Evolutionary conservation across 495 filamentous ascomycete genomes (phyloP), one percentile per base, ranked within the genome.

Genomic region (Penicillium coffeae): DNA sequence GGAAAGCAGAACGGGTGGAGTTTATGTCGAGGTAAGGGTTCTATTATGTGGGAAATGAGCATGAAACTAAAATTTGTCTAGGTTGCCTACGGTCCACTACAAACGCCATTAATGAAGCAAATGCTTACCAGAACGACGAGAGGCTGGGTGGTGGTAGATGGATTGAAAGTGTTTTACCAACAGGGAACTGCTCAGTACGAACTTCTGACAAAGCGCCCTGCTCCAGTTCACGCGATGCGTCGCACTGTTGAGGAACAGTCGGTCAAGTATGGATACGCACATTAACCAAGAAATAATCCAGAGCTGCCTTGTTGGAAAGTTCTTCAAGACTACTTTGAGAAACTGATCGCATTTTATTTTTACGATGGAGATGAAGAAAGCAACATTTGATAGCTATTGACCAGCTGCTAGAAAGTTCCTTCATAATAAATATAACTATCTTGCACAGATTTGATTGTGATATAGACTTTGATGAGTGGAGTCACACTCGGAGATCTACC

Each of bases 131-230:
- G 71, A 15, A 25, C 42, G 32, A 43, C 49, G 3, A 52, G 52
- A 36, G 77, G 79, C 0, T 90, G 84, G 84, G 76, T 85, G 3
- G 76, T 83, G 15, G 78, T 88, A 33, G 83, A 87, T 55, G 85
- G 85, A 2, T 59, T 88, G 9, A 83, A 83, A 50, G 75, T 88
- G 2, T 68, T 90, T 8, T 73, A 79, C 3, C 85, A 89, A 62
- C 85, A 87, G 69, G 86, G 82, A 4, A 84, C 84, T 64, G 83
- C 84, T 37, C 84, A 86, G 30, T 90, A 87, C 62, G 85, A 89
- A 58, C 59, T 88, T n/a, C 86, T 88, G 65, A 86, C 84, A 0
- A 82, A 83, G 2, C 67, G 85, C 25, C 75, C 83, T 63, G 85
- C 86, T 8, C 86, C 86, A 0, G 74, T 81, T 45, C 71, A 77